Evolutionary conservation across 164 flowering plant species (phyloP), one percentile per base, ranked within the genome.

Genomic region (Macadamia integrifolia): DNA sequence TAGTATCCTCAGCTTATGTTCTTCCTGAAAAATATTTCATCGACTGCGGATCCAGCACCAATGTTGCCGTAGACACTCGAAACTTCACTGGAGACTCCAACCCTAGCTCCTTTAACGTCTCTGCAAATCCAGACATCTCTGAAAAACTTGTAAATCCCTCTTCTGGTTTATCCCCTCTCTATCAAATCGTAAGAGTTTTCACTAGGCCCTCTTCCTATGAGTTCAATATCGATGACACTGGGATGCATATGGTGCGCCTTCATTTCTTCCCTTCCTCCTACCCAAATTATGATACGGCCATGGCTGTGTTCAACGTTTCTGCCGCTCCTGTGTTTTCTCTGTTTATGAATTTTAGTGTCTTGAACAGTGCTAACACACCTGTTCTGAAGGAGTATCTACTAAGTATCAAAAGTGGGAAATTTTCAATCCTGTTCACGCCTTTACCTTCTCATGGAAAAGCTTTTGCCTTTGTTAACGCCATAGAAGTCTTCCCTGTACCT

Each of bases 41-140:
- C 81, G 80, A 82, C 79, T 85, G 86, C 57, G 89, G 89, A 4
- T 83, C 89, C 12, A 40, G 44, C 14, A 30, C 74, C 23, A 46
- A 32, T 70, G 61, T 52, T 14, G 61, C 69, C 7, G 0, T 40
- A 68, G 8, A 23, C 60, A 10, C 30, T 43, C 73, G 75, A 63
- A 66, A 0, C 9, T 85, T 78, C 74, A 49, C 66, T 53, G 77
- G 80, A 10, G 87, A 84, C 61, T 10, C 5, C 6, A 52, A 68
- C 29, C 55, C 76, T 55, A 42, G 10, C 64, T 29, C 66, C 0
- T 58, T 60, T 61, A 6, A 50, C 50, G 58, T 79, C 69, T 52
- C 77, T 12, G 59, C 49, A 18, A 43, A 66, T 6, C 23, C 13
- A 1, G 66, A 66, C 65, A 57, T 29, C 29, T 6, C 69, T 10